Percentiles rank a stretch among this genome's conserved stretches.
phyloP scores from a whole-genome alignment of 371 early-diverging fungal genomes.

The Mortierella sp. region DNA sequence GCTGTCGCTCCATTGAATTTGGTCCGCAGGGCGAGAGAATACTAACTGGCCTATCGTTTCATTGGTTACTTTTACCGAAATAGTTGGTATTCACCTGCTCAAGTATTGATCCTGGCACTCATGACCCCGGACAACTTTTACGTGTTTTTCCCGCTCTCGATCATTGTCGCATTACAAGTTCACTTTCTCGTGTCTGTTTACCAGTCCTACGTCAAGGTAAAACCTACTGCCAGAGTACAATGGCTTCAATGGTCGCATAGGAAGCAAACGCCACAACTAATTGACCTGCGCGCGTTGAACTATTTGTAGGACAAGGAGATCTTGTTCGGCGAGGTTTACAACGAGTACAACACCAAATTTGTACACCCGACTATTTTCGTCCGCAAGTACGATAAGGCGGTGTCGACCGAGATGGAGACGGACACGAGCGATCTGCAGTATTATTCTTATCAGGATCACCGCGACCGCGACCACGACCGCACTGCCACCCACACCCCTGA shows the following conservation, averaged over 20 bases:
- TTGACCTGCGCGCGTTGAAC: neutral
- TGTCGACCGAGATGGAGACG: conserved; percentile 41
- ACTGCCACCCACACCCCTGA: neutral
- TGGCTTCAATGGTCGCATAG: neutral
- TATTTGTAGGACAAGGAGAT: conserved; percentile 46
- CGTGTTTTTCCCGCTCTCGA: conserved; percentile 40
- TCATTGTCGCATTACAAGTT: conserved; percentile 40
- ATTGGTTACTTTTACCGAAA: neutral
- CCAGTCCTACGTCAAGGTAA: conserved; percentile 50
- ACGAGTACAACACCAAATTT: conserved; percentile 52
- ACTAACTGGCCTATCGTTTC: neutral
- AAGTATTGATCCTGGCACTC: conserved; percentile 42
- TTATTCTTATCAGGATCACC: neutral
- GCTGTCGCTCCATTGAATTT: neutral
- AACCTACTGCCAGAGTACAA: neutral
- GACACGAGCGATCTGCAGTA: conserved; percentile 13
- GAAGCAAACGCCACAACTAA: neutral
- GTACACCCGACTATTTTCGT: conserved; percentile 55
- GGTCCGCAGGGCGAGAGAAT: neutral
- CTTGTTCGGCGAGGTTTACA: conserved; percentile 34
- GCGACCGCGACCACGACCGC: neutral
- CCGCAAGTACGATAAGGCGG: conserved; percentile 47
- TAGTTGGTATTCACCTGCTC: conserved; percentile 58
- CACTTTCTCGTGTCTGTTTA: conserved; percentile 38
- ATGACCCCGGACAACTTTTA: conserved; percentile 45